Evolutionary conservation across 257 asterid genomes (phyloP), one percentile per base, ranked within the genome.

Genomic region (Fraxinus americana): DNA sequence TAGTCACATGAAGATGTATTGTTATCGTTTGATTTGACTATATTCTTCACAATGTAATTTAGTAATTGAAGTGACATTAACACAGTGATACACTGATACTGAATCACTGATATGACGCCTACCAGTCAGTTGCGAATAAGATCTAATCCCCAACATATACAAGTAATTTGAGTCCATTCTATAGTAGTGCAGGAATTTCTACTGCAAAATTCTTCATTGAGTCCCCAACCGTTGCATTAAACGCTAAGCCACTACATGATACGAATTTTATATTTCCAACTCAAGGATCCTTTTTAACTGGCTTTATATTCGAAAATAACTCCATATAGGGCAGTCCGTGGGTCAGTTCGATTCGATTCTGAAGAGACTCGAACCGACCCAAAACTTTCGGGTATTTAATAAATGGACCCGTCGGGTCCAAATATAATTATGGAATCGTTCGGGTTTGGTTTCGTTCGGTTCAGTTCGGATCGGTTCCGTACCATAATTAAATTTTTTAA

Each of bases 41-140:
- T 38, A 38, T 7, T 38, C 43, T 38, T 38, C 43, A 38, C 43
- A 38, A 1, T 38, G 12, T n/a, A 57, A 16, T 74, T 70, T 38
- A 36, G 32, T 39, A 27, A 19, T 6, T 21, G 29, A 30, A 30
- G 39, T 16, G 17, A 3, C 14, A 77, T 23, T n/a, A 23, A 34
- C 3, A 54, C 27, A 27, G 19, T 38, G 27, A 65, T 17, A 74
- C 27, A 25, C 0, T 25, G 27, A 25, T 25, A 25, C 27, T 25
- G 27, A 25, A 25, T 25, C 27, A 25, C 32, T 16, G 38, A 35
- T 21, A 65, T 36, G 45, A 74, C 75, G 11, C 86, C 73, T 71
- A 89, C 91, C 91, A 0, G 89, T 92, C 92, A 90, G 82, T 90
- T 90, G 88, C 95, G 87, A 29, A 86, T 69, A 50, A 90, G 88